Evolutionary conservation across 257 asterid genomes (phyloP).

Genomic region (Cynanchum wilfordii): DNA sequence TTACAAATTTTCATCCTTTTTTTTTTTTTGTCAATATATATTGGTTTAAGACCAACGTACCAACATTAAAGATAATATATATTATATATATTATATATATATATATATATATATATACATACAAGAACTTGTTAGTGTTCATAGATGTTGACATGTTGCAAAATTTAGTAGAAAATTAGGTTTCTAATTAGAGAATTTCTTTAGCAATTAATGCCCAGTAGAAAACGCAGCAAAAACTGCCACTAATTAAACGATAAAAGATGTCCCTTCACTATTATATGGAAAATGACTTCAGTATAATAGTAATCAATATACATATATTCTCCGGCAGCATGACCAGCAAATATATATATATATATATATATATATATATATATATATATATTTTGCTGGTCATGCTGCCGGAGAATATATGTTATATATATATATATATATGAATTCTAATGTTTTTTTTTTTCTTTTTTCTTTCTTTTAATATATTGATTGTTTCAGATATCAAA

Average conservation of each 20-base stretch:
- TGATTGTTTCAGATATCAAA: neutral
- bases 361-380: no score
- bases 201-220: neutral
- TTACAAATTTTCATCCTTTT: neutral
- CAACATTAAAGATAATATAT: neutral
- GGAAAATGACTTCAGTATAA: constrained; percentile 17
- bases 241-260: neutral
- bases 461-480: neutral
- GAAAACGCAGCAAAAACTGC: neutral
- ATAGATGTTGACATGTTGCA: neutral
- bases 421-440: no score
- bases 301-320: neutral
- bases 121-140: neutral
- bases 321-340: no score
- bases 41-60: neutral
- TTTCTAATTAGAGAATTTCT: no score
- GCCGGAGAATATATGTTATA: neutral
- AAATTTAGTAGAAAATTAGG: neutral
- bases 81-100: no score
- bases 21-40: no score
- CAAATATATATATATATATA: no score
- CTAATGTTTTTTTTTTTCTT: neutral
- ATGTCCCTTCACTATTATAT: neutral
- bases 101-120: no score
- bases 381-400: neutral